Evolutionary conservation across 1,284 basidiomycete genomes (phyloP).

Genomic region (Ceratobasidium sp.): DNA sequence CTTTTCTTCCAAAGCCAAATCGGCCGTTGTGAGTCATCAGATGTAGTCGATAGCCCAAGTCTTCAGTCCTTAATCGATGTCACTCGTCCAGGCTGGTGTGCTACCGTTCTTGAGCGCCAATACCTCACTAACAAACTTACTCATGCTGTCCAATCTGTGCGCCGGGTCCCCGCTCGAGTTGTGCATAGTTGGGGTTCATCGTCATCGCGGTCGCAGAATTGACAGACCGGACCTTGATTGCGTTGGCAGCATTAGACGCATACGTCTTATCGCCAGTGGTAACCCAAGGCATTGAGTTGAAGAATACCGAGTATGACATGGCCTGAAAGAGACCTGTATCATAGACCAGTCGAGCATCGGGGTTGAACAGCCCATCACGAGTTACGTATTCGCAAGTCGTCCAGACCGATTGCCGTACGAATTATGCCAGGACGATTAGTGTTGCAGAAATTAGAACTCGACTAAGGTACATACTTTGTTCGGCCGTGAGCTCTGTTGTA

Average conservation of each 20-base stretch:
- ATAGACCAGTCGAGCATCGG: slow-evolving; percentile 47
- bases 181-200: slow-evolving; percentile 50
- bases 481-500: slow-evolving; percentile 40
- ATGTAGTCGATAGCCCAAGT: slow-evolving; percentile 44
- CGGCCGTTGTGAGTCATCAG: slow-evolving; percentile 44
- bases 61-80: slow-evolving; percentile 42
- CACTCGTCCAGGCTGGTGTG: slow-evolving; percentile 42
- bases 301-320: slow-evolving; percentile 47
- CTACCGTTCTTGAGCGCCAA: slow-evolving; percentile 42
- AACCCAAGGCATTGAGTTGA: slow-evolving; percentile 48
- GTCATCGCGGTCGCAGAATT: slow-evolving; percentile 48
- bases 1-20: slow-evolving; percentile 44
- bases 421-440: neutral
- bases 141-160: slow-evolving; percentile 40
- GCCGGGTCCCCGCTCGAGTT: slow-evolving; percentile 48
- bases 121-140: slow-evolving; percentile 46
- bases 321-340: slow-evolving; percentile 46
- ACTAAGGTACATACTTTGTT: slow-evolving; percentile 38
- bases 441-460: neutral
- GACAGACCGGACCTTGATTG: slow-evolving; percentile 47
- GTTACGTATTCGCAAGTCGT: slow-evolving; percentile 43
- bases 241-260: slow-evolving; percentile 39
- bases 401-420: slow-evolving; percentile 40
- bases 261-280: slow-evolving; percentile 45
- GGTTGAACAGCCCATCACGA: slow-evolving; percentile 49